These are phyloP conservation scores for Yamadazyma diddensiae DNA, from an alignment of 1,139 yeast genomes.

Conservation along the genomic window DNA sequence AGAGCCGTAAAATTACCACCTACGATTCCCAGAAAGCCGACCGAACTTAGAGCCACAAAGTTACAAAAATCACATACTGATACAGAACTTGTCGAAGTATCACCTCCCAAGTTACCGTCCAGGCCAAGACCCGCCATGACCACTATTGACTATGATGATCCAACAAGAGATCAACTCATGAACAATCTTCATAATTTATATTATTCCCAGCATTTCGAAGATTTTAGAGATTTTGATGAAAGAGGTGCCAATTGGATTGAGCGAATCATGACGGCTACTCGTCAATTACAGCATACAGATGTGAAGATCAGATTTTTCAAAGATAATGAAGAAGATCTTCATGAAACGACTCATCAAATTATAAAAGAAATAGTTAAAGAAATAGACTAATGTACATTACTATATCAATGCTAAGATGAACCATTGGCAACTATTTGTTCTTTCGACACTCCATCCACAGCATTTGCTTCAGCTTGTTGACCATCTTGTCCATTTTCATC, in stretches of 20 bases:
- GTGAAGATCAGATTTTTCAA: constrained; percentile 35
- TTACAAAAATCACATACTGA: constrained; percentile 10
- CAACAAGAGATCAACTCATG: constrained; percentile 13
- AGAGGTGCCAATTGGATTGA: constrained; percentile 50
- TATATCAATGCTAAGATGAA: constrained; percentile 1
- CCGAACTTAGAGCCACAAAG: constrained; percentile 19
- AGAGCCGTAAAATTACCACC: constrained; percentile 32
- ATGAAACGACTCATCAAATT: constrained; percentile 16
- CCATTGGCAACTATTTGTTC: neutral
- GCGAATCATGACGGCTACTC: constrained; percentile 36
- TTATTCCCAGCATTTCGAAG: constrained; percentile 28
- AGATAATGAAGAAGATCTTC: constrained; percentile 37
- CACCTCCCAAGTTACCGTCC: constrained; percentile 17
- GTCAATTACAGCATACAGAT: constrained; percentile 36
- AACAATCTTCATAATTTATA: constrained; percentile 23
- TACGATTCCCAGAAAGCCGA: constrained; percentile 39
- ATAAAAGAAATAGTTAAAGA: constrained; percentile 9
- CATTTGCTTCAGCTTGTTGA: neutral
- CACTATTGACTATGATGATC: constrained; percentile 8
- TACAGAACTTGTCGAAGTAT: constrained; percentile 8
- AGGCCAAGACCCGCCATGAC: constrained; percentile 14
- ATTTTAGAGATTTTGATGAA: constrained; percentile 41
- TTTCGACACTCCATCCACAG: neutral
- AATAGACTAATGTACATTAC: constrained; percentile 3
- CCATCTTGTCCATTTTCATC: constrained; percentile 3